Evolutionary conservation across 2,329 filamentous ascomycete genomes (phyloP), one percentile per base, ranked within the genome.

Genomic region (Aspergillus proliferans): DNA sequence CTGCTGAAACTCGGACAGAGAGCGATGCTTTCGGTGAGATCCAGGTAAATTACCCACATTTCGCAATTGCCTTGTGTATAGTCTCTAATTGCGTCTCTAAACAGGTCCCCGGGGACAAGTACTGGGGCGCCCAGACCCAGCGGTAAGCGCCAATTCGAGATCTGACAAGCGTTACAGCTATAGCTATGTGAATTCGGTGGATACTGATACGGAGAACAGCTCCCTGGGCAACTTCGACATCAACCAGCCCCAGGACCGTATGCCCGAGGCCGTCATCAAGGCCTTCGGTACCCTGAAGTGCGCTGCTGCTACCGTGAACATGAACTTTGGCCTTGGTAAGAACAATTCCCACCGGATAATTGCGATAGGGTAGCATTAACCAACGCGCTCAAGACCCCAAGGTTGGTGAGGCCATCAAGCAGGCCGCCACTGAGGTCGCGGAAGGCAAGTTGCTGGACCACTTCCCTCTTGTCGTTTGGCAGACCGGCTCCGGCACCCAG

Each of bases 391-490:
- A 62, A 90, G 89, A 96, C 72, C 85, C 89, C 56, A 92, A 88
- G 77, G 75, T 98, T 59, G 91, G 88, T 61, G 80, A 89, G 72
- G 93, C 93, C 57, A 97, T 97, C 65, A 87, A 96, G 76, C 84
- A 96, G 77, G 93, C 93, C 51, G 90, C 93, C 57, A 81, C 85
- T 55, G 93, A 98, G 77, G 92, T 98, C 38, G 91, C 92, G 49
- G 86, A 88, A 56, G 84, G 93, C 67, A 95, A 96, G 81, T 85
- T 97, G 63, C 72, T 94, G 65, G 91, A 96, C 72, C 92, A 97
- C 79, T 97, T 98, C 77, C 93, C 93, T 58, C 87, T 97, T 53
- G 92, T 97, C 49, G 92, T 98, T 67, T 98, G 93, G 93, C 93
- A 98, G 79, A 98, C 93, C 47, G 93, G 93, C 56, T 97, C 93